These are phyloP conservation scores for Globisporangium echinulatum DNA, from an alignment of 352 stramenopile genomes.

Conservation along the genomic window DNA sequence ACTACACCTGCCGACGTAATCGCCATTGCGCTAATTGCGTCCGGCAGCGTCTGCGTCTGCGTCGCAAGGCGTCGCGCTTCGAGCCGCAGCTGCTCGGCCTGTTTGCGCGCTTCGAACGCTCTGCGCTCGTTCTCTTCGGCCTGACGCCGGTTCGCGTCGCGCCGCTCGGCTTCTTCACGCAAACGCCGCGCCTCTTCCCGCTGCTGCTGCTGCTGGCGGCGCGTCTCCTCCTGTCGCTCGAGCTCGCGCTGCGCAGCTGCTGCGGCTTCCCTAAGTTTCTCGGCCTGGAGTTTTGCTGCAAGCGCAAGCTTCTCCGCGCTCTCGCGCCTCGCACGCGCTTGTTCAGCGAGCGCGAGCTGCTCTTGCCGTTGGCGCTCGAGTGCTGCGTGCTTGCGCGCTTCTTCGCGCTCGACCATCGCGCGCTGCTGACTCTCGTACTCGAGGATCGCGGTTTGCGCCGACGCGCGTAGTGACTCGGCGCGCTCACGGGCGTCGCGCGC, in stretches of 20 bases:
- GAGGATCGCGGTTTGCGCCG: constrained; percentile 48
- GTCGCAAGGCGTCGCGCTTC: constrained; percentile 48
- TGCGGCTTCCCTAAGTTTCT: constrained; percentile 48
- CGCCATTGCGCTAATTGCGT: too few relatives aligned
- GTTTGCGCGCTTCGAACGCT: constrained; percentile 55
- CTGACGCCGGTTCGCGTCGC: constrained; percentile 50
- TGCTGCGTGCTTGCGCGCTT: constrained; percentile 49
- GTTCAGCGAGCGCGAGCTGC: constrained; percentile 47
- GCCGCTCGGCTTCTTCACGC: constrained; percentile 49
- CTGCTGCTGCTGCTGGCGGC: constrained; percentile 29
- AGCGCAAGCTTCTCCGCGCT: constrained; percentile 45
- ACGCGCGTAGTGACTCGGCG: constrained; percentile 51
- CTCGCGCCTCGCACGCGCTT: constrained; percentile 43
- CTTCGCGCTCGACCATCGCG: constrained; percentile 49
- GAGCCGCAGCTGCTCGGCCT: constrained; percentile 53
- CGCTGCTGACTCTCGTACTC: constrained; percentile 66
- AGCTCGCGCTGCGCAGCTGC: constrained; percentile 47
- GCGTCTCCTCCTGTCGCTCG: constrained; percentile 48
- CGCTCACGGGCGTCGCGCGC: constrained; percentile 58
- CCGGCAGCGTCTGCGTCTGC: constrained; percentile 3
- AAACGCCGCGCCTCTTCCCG: constrained; percentile 45
- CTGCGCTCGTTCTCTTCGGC: constrained; percentile 52
- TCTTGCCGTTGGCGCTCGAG: constrained; percentile 55
- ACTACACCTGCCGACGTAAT: not conserved
- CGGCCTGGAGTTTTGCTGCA: constrained; percentile 49